A percentile compares a stretch with the other conserved stretches of the same genome.
Conservation (phyloP, 1,284 basidiomycete species). For the Pseudozyma pruni region DNA sequence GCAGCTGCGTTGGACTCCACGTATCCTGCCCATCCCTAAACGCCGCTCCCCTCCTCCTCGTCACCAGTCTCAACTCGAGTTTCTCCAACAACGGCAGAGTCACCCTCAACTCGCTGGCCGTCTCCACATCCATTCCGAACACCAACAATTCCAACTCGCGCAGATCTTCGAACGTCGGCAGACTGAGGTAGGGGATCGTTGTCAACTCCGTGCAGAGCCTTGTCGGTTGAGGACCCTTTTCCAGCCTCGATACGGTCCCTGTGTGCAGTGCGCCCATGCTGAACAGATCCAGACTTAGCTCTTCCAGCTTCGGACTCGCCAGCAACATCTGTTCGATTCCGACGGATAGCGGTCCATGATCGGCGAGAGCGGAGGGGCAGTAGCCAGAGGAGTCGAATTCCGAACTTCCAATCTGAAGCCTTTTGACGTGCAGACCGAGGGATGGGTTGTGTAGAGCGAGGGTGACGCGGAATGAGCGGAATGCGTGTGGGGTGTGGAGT, state of each 20-base stretch:
- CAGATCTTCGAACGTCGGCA: slow-evolving; percentile 53
- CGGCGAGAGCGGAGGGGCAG: slow-evolving; percentile 47
- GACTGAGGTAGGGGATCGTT: slow-evolving; percentile 46
- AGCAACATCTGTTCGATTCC: slow-evolving; percentile 60
- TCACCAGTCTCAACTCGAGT: slow-evolving; percentile 49
- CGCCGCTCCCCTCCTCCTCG: slow-evolving; percentile 22
- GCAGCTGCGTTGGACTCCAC: slow-evolving; percentile 29
- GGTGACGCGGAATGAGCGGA: slow-evolving; percentile 44
- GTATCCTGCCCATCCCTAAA: slow-evolving; percentile 26
- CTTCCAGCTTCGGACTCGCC: slow-evolving; percentile 35
- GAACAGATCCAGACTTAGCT: slow-evolving; percentile 56
- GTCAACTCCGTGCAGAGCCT: slow-evolving; percentile 52
- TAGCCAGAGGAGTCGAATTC: slow-evolving; percentile 54
- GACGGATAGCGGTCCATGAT: slow-evolving; percentile 32
- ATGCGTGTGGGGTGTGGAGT: slow-evolving; percentile 34
- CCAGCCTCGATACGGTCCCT: slow-evolving; percentile 29
- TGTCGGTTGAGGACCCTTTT: slow-evolving; percentile 43
- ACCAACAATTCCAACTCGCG: slow-evolving; percentile 48
- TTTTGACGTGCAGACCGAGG: slow-evolving; percentile 32
- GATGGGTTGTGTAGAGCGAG: slow-evolving; percentile 55
- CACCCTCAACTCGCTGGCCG: slow-evolving; percentile 38
- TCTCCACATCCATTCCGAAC: slow-evolving; percentile 48
- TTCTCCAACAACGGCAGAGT: slow-evolving; percentile 38
- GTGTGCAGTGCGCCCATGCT: slow-evolving; percentile 48
- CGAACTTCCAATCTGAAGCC: slow-evolving; percentile 40